phyloP scores from a whole-genome alignment of 305 asterid species.

The Solanum hybrid region DNA sequence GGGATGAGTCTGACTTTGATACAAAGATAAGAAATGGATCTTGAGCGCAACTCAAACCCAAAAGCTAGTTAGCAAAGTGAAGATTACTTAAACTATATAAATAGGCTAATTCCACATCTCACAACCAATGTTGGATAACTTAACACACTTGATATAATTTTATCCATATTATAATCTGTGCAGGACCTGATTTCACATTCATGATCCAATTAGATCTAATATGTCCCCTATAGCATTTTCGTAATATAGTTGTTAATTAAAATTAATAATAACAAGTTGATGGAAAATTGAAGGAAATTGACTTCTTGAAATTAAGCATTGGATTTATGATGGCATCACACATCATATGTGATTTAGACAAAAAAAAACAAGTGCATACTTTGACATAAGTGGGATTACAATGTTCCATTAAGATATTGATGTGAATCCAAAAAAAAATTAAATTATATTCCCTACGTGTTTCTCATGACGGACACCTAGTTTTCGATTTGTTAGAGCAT shows the following conservation, averaged over 20 bases:
- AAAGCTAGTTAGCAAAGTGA: neutral
- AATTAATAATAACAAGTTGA: neutral
- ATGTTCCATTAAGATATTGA: neutral
- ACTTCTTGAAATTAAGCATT: neutral
- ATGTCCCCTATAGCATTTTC: neutral
- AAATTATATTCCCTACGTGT: neutral
- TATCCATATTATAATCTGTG: neutral
- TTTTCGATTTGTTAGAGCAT: neutral
- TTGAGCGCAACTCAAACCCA: neutral
- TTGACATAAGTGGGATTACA: neutral
- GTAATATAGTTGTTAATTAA: neutral
- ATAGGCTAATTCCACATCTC: neutral
- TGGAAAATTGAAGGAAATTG: neutral
- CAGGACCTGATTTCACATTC: neutral
- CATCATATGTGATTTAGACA: neutral
- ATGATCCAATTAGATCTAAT: neutral
- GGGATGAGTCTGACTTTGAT: neutral
- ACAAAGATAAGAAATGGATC: neutral
- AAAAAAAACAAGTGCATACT: neutral
- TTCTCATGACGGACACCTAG: neutral
- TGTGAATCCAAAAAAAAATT: neutral
- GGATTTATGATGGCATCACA: neutral
- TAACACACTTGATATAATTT: neutral
- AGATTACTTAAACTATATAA: neutral
- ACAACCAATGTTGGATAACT: neutral